These are phyloP conservation scores for Climacium dendroides DNA, from an alignment of 225 moss, liverwort and hornwort species.

Conservation along the genomic window DNA sequence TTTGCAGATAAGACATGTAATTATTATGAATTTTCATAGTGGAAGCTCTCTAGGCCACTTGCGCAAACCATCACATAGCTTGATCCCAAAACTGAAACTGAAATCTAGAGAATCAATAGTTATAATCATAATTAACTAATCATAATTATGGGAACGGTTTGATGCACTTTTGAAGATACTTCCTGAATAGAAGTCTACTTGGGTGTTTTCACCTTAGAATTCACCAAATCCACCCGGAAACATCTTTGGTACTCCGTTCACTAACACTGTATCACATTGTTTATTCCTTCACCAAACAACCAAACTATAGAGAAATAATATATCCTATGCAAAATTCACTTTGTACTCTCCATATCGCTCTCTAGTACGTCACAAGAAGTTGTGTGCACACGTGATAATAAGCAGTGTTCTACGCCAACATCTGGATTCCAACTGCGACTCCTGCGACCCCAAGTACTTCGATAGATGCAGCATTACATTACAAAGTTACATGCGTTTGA, in stretches of 20 bases:
- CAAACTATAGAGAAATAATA: background rate
- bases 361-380: background rate
- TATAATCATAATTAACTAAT: no score
- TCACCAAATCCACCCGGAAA: background rate
- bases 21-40: background rate
- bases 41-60: background rate
- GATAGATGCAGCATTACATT: background rate
- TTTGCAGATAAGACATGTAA: background rate
- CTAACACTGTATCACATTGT: no score
- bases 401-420: background rate
- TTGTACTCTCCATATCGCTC: background rate
- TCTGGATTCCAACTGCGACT: background rate
- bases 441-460: background rate
- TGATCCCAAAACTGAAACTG: fast-evolving
- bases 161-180: background rate
- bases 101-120: background rate
- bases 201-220: background rate
- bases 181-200: background rate
- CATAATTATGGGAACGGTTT: background rate
- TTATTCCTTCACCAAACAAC: background rate
- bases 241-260: background rate
- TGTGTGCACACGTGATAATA: background rate
- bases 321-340: background rate
- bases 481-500: background rate
- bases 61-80: background rate